Percentiles rank a stretch among this genome's conserved stretches.
These are phyloP conservation scores for Alternaria tenuissima DNA, from an alignment of 2,329 filamentous ascomycete species.

Conservation along the genomic window DNA sequence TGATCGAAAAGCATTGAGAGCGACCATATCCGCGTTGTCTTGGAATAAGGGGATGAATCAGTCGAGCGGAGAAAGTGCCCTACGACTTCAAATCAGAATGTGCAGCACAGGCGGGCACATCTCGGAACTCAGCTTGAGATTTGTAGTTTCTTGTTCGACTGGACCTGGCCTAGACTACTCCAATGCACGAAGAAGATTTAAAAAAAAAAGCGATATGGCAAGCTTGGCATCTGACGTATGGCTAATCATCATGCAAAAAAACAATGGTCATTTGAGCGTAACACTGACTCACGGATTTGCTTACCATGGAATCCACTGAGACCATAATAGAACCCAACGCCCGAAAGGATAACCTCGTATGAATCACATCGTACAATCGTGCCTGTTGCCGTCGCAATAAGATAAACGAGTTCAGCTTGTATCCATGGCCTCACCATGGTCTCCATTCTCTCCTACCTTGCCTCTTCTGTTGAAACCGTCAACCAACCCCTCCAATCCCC, in stretches of 20 bases:
- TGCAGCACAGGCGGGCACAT: background rate
- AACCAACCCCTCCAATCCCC: conserved; percentile 42
- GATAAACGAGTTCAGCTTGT: conserved; percentile 15
- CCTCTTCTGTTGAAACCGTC: conserved; percentile 16
- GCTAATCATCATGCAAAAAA: background rate
- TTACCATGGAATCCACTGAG: background rate
- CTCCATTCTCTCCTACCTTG: conserved; percentile 8
- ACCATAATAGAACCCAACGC: background rate
- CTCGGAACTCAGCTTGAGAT: background rate
- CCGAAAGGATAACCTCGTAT: background rate
- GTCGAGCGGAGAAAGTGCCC: background rate
- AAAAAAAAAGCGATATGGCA: background rate
- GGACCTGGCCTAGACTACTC: background rate
- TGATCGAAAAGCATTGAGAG: background rate
- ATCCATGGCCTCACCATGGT: conserved; percentile 37
- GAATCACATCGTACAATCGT: background rate
- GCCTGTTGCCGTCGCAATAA: background rate
- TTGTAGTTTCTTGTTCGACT: background rate
- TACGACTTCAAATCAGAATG: background rate
- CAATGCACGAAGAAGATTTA: background rate
- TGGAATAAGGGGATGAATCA: background rate
- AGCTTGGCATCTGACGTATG: background rate
- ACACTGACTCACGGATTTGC: background rate
- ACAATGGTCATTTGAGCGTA: background rate
- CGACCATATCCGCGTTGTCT: background rate